phyloP scores from a whole-genome alignment of 768 basidiomycete genomes.

The Phlegmacium glaucopus region DNA sequence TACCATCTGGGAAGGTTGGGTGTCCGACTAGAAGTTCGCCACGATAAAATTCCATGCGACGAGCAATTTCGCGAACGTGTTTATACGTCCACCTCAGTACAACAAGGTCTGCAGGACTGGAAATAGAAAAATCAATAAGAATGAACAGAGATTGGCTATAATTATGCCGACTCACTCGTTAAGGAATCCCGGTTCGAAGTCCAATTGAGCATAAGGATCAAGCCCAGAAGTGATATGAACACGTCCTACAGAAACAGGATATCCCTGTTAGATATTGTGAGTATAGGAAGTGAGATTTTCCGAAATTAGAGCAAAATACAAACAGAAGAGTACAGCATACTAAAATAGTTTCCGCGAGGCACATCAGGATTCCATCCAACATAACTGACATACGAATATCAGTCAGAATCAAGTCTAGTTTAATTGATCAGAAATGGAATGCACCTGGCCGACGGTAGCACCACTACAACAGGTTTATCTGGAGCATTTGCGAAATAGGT shows the following conservation, averaged over 20 bases:
- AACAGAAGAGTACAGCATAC: conserved; percentile 16
- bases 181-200: conserved; percentile 23
- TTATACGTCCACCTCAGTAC: conserved; percentile 55
- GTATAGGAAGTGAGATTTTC: background rate
- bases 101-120: conserved; percentile 38
- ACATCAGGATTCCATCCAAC: conserved; percentile 11
- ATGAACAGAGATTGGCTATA: background rate
- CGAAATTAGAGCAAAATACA: background rate
- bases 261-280: conserved; percentile 8
- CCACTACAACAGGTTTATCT: conserved; percentile 53
- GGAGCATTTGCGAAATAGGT: conserved; percentile 46
- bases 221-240: conserved; percentile 34
- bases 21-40: conserved; percentile 30
- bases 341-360: conserved; percentile 20
- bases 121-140: background rate
- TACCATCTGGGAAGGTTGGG: conserved; percentile 32
- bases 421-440: background rate
- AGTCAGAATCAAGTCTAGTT: background rate
- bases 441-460: conserved; percentile 36
- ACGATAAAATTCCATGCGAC: conserved; percentile 48
- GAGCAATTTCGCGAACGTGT: conserved; percentile 45
- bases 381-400: conserved; percentile 12
- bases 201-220: conserved; percentile 26
- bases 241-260: conserved; percentile 32
- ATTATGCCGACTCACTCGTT: background rate